Conservation (phyloP, 2,329 filamentous ascomycete species). For the Zymoseptoria passerinii region DNA sequence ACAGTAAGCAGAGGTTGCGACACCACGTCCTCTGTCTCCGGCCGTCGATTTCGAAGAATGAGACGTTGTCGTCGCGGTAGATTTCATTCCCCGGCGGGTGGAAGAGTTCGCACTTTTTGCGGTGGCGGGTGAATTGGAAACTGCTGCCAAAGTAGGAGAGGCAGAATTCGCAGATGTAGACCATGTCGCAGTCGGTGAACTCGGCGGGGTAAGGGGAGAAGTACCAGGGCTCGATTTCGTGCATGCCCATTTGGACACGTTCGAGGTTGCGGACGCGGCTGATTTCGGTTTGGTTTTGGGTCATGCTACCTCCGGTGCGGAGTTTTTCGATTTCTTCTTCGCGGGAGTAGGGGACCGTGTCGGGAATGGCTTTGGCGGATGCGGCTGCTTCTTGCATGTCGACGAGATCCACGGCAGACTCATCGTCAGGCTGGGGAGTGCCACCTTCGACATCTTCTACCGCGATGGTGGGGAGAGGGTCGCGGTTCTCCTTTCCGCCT, state of each 20-base stretch:
- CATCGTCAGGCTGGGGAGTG: slow-evolving; percentile 45
- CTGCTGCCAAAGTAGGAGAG: slow-evolving; percentile 79
- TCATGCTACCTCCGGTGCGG: slow-evolving; percentile 92
- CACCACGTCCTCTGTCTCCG: slow-evolving; percentile 92
- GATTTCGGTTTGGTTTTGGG: slow-evolving; percentile 94
- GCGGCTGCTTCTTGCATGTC: slow-evolving; percentile 46
- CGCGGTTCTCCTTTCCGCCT: slow-evolving; percentile 53
- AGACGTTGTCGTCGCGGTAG: slow-evolving; percentile 87
- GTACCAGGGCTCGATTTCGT: slow-evolving; percentile 95
- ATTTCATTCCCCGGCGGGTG: slow-evolving; percentile 98
- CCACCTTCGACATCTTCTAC: slow-evolving; percentile 39
- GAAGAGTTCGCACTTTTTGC: slow-evolving; percentile 78
- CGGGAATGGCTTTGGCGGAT: slow-evolving; percentile 44
- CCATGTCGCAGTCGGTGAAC: slow-evolving; percentile 79
- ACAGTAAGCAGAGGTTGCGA: slow-evolving; percentile 86
- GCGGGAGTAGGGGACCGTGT: slow-evolving; percentile 54
- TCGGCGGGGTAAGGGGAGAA: slow-evolving; percentile 92
- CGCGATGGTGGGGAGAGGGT: slow-evolving; percentile 37
- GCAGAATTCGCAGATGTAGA: slow-evolving; percentile 97
- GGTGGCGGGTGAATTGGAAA: slow-evolving; percentile 76
- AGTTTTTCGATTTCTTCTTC: slow-evolving; percentile 96
- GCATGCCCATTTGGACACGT: slow-evolving; percentile 85
- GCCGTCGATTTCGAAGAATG: slow-evolving; percentile 96
- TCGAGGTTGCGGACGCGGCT: slow-evolving; percentile 91
- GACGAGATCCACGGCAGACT: slow-evolving; percentile 45